phyloP scores from a whole-genome alignment of 176 grass and related monocot species.

The Coix lacrymajobi region DNA sequence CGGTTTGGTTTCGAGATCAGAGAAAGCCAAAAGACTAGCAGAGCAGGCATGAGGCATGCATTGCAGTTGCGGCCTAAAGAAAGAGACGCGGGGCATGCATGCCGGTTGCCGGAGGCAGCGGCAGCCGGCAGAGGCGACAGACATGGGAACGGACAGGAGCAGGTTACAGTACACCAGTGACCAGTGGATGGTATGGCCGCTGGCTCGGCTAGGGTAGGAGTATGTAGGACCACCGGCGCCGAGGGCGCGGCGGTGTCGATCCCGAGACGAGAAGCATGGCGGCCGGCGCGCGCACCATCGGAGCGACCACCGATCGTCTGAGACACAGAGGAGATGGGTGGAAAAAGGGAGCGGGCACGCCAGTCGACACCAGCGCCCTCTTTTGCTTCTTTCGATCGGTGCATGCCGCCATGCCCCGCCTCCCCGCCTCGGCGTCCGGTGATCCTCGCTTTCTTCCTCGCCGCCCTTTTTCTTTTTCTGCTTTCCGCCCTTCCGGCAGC shows the following conservation, averaged over 20 bases:
- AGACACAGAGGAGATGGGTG: background rate
- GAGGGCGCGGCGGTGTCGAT: slow-evolving; percentile 12
- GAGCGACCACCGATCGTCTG: background rate
- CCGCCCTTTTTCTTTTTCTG: background rate
- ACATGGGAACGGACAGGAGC: background rate
- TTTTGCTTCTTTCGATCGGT: slow-evolving; percentile 30
- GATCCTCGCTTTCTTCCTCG: background rate
- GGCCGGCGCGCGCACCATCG: too few relatives aligned
- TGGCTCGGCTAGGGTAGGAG: background rate
- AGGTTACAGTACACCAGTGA: background rate
- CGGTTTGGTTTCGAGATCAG: slow-evolving; percentile 32
- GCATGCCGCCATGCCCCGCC: background rate
- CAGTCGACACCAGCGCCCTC: background rate
- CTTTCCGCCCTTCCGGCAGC: background rate
- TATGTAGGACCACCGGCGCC: background rate
- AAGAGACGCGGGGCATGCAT: background rate
- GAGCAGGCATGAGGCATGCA: slow-evolving; percentile 6
- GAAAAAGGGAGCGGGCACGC: background rate
- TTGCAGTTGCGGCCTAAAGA: background rate
- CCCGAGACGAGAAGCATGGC: slow-evolving; percentile 13
- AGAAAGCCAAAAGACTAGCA: slow-evolving; percentile 32
- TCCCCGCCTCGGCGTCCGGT: background rate
- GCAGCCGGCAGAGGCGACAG: background rate
- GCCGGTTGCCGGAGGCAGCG: background rate
- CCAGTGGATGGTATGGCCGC: background rate